Evolutionary conservation across 495 filamentous ascomycete species (phyloP), one percentile per base, ranked within the genome.

Genomic region (Evernia prunastri): DNA sequence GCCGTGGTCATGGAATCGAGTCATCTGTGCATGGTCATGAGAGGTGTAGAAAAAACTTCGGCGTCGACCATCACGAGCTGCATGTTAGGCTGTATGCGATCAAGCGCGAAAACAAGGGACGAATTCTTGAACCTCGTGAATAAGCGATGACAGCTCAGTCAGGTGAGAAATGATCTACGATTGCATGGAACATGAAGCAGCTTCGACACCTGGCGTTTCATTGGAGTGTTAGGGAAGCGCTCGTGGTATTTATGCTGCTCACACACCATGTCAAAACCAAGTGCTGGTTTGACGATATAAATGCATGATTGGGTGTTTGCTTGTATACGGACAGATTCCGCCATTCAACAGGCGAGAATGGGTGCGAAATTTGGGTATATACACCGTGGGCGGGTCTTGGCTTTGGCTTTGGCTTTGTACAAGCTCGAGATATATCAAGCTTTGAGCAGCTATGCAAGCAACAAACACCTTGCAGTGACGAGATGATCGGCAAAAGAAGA

Each of bases 1-100:
- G 93, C 89, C 29, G 92, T 98, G 12, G 92, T 98, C 57, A 96
- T 97, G 89, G 95, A 98, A 71, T 93, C 90, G 37, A 90, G 87
- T 68, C 94, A 98, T 78, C 80, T 97, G n/a, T 97, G 94, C 80
- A 97, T 97, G 92, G 93, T 96, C 13, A 94, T 94, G 90, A 82
- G 92, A 29, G 92, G 92, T 2, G 91, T 97, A 33, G 83, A 96
- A 73, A 97, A 99, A 80, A 89, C 90, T 9, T 84, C 84, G 51
- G 87, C 89, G 54, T 89, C 80, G 18, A 97, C 95, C 15, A 93
- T 91, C 35, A 97, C 94, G 39, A 97, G 92, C 75, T 97, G 93
- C 71, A 96, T 97, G 81, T 81, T 97, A 33, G 95, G 94, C 29
- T 89, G 91, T 72, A 95, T 97, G 81, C 86, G 93, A 68, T 88